These are phyloP conservation scores for Tuber indicum DNA, from an alignment of 495 filamentous ascomycete genomes.

Conservation along the genomic window DNA sequence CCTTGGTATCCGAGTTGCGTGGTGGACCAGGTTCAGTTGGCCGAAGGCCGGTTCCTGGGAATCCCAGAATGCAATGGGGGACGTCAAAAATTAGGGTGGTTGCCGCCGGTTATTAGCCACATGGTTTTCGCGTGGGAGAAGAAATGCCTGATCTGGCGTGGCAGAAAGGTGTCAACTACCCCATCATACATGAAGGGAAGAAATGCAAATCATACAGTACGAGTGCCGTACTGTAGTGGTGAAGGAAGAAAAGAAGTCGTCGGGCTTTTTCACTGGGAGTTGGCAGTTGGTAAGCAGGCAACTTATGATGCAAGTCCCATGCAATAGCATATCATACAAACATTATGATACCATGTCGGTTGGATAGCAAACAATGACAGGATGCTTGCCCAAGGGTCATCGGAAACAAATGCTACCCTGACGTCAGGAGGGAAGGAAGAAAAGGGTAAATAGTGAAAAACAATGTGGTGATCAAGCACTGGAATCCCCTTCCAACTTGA, in stretches of 20 bases:
- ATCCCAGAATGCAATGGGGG: not conserved
- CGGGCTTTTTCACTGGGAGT: not conserved
- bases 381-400: not conserved
- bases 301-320: not conserved
- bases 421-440: not conserved
- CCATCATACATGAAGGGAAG: not conserved
- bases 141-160: not conserved
- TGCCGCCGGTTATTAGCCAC: not conserved
- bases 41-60: slow-evolving; percentile 4
- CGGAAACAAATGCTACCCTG: not conserved
- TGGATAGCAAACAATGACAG: not conserved
- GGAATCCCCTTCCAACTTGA: not conserved
- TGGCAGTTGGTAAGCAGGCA: not conserved
- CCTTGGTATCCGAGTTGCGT: slow-evolving; percentile 3
- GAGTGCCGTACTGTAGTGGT: not conserved
- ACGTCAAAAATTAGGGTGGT: not conserved
- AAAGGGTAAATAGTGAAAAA: not conserved
- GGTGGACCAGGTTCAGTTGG: not conserved
- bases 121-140: not conserved
- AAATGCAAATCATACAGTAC: not conserved
- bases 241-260: not conserved
- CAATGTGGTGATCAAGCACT: not conserved
- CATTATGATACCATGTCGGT: not conserved
- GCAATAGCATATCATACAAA: not conserved
- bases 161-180: not conserved